These are phyloP conservation scores for Populus ilicifolia DNA, from an alignment of 345 rosid genomes.

Conservation along the genomic window DNA sequence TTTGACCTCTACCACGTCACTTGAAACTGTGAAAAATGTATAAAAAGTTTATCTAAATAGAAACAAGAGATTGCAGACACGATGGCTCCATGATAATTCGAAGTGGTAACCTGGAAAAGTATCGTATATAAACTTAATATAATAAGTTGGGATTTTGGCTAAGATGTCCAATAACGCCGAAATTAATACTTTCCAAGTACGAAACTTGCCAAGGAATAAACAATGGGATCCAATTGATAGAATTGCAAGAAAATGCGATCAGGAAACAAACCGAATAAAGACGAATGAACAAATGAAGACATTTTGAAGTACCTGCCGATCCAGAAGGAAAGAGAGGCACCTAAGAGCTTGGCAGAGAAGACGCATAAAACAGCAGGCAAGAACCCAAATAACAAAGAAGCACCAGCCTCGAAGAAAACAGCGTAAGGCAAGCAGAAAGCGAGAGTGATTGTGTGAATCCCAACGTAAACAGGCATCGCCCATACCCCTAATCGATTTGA, in stretches of 20 bases:
- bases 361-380: slow-evolving; percentile 73
- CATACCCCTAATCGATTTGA: slow-evolving; percentile 70
- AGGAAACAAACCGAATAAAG: background rate
- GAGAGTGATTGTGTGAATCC: slow-evolving; percentile 63
- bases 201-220: background rate
- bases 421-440: slow-evolving; percentile 84
- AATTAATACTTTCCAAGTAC: background rate
- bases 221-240: background rate
- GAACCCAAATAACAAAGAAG: slow-evolving; percentile 82
- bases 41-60: background rate
- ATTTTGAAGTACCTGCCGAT: slow-evolving; percentile 62
- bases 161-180: background rate
- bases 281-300: background rate
- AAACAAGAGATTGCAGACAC: background rate
- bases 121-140: no score
- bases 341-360: slow-evolving; percentile 72
- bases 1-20: background rate
- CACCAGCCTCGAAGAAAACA: slow-evolving; percentile 84
- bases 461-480: slow-evolving; percentile 89
- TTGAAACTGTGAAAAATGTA: background rate
- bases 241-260: background rate
- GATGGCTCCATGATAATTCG: background rate
- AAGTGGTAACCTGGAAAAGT: background rate
- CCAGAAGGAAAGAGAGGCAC: slow-evolving; percentile 87
- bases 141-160: background rate